Percentiles rank a stretch among this genome's conserved stretches.
phyloP scores from a whole-genome alignment of 106 monocot genomes.

The Dendrobium nobile region DNA sequence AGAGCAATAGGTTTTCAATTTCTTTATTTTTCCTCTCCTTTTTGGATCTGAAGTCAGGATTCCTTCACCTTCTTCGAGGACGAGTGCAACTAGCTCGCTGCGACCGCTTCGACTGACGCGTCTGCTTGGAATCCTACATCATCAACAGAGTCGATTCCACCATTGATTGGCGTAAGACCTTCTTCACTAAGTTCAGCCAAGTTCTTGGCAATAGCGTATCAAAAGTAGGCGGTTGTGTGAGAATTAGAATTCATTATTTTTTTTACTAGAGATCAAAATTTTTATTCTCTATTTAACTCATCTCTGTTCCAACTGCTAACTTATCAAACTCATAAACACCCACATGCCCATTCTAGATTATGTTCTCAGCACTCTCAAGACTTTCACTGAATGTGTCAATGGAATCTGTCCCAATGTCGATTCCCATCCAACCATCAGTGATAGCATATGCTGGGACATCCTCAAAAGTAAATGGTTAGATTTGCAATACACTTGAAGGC shows the following conservation, averaged over 20 bases:
- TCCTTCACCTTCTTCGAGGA: no score
- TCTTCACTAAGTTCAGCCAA: constrained; percentile 43
- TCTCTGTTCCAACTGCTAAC: constrained; percentile 53
- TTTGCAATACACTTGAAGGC: not conserved
- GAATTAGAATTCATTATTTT: not conserved
- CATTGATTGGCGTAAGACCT: constrained; percentile 46
- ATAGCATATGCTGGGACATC: constrained; percentile 47
- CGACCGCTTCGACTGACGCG: no score
- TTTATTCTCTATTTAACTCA: constrained; percentile 2
- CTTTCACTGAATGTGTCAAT: constrained; percentile 42
- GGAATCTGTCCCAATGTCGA: constrained; percentile 59
- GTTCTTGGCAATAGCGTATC: constrained; percentile 53
- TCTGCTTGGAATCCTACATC: constrained; percentile 17
- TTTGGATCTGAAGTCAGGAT: no score
- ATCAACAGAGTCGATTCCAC: constrained; percentile 55
- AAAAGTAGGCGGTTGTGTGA: not conserved
- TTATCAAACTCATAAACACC: constrained; percentile 67
- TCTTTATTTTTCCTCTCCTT: no score
- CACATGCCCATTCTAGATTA: constrained; percentile 70
- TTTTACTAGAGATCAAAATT: not conserved
- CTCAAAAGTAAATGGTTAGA: constrained; percentile 14
- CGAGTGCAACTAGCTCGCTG: no score
- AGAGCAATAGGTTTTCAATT: no score
- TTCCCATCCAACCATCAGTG: constrained; percentile 70
- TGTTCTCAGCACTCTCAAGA: constrained; percentile 32